phyloP scores from a whole-genome alignment of 192 early-diverging fungal genomes.

The Phycomyces blakesleeanus region DNA sequence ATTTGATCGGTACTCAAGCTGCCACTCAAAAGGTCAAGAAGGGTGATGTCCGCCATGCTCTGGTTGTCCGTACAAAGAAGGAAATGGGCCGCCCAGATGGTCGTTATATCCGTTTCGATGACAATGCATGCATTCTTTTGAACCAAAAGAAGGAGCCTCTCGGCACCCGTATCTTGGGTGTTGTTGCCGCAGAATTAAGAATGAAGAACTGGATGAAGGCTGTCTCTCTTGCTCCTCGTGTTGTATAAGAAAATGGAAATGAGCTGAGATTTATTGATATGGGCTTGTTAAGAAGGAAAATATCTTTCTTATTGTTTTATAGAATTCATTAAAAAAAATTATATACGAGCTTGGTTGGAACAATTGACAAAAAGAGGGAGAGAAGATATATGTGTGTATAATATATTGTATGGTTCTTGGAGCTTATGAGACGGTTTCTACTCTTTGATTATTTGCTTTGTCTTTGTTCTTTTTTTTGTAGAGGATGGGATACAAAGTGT shows the following conservation, averaged over 20 bases:
- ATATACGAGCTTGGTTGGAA: too few species aligned
- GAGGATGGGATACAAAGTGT: too few species aligned
- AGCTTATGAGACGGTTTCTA: too few species aligned
- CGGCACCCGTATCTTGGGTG: slow-evolving; percentile 89
- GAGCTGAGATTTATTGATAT: too few species aligned
- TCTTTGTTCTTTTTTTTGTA: too few species aligned
- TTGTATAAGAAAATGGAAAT: slow-evolving; percentile 51
- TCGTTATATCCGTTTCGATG: slow-evolving; percentile 89
- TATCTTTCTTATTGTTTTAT: too few species aligned
- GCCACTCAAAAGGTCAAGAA: slow-evolving; percentile 76
- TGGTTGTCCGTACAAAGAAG: slow-evolving; percentile 88
- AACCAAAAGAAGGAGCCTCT: slow-evolving; percentile 93
- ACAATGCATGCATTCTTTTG: slow-evolving; percentile 94
- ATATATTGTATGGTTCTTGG: too few species aligned
- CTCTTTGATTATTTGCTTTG: too few species aligned
- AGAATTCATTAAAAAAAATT: too few species aligned
- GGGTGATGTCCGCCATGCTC: slow-evolving; percentile 88
- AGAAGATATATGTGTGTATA: too few species aligned
- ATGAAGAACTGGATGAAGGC: slow-evolving; percentile 97
- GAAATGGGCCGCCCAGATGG: slow-evolving; percentile 89
- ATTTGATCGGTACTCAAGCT: slow-evolving; percentile 47
- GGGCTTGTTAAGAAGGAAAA: too few species aligned
- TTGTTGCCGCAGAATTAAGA: slow-evolving; percentile 83
- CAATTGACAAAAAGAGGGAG: too few species aligned
- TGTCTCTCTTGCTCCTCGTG: slow-evolving; percentile 85